Percentiles rank a stretch among this genome's conserved stretches.
These are phyloP conservation scores for Phragmites australis DNA, from an alignment of 176 grass and related monocot species.

Conservation along the genomic window DNA sequence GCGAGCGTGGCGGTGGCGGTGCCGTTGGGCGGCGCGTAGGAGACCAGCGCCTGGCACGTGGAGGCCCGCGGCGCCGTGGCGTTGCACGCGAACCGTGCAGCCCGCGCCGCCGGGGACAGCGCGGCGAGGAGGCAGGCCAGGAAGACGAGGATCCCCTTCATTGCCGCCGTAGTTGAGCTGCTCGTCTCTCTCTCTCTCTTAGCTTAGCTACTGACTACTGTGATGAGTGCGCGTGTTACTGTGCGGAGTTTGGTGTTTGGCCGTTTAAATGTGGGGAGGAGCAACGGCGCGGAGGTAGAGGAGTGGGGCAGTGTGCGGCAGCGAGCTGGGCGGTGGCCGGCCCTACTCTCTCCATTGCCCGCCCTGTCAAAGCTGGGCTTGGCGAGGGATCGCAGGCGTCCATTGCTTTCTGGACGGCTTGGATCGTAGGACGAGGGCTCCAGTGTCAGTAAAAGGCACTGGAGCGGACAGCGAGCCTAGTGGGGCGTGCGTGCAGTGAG, in stretches of 20 bases:
- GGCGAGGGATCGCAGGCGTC: neutral
- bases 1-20: constrained; percentile 52
- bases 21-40: constrained; percentile 69
- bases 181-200: neutral
- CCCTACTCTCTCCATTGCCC: neutral
- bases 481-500: neutral
- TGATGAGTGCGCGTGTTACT: constrained; percentile 12
- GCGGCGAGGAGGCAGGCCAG: constrained; percentile 12
- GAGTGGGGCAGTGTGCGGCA: constrained; percentile 43
- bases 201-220: neutral
- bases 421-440: neutral
- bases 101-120: constrained; percentile 1
- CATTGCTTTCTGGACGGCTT: neutral
- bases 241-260: constrained; percentile 3
- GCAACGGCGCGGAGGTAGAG: constrained; percentile 49
- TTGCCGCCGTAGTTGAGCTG: neutral
- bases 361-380: neutral
- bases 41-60: constrained; percentile 75
- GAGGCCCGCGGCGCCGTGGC: constrained; percentile 34
- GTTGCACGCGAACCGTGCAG: constrained; percentile 70
- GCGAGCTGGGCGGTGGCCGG: constrained; percentile 36
- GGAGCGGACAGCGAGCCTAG: constrained; percentile 17
- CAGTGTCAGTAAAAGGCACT: neutral
- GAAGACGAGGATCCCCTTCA: neutral
- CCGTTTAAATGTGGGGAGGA: constrained; percentile 35